Evolutionary conservation across 176 grass and related monocot genomes (phyloP).

Genomic region (bread wheat (Triticum aestivum)): DNA sequence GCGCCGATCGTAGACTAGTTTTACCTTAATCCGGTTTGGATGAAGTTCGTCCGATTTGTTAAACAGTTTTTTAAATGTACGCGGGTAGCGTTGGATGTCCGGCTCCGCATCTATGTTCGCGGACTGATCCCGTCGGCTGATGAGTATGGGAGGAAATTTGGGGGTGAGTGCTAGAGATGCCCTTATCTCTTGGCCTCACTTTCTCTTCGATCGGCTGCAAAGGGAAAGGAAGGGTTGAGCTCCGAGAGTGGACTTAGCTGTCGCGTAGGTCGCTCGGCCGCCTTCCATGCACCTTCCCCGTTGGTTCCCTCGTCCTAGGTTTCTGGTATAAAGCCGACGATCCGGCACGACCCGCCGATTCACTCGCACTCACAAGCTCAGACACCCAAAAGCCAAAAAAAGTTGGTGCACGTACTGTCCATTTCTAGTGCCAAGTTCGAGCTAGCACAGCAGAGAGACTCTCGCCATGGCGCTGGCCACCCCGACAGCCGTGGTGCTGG

Average conservation of each 20-base stretch:
- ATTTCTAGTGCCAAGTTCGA: not conserved
- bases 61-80: too few relatives aligned
- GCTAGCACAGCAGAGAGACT: not conserved
- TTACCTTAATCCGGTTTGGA: too few relatives aligned
- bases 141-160: too few relatives aligned
- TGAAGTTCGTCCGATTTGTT: too few relatives aligned
- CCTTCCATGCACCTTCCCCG: not conserved
- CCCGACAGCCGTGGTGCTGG: constrained; percentile 30
- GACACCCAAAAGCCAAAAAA: not conserved
- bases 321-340: constrained; percentile 1
- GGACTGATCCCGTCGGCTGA: too few relatives aligned
- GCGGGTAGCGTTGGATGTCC: too few relatives aligned
- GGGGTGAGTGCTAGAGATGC: too few relatives aligned
- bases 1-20: too few relatives aligned
- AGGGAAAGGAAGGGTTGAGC: not conserved
- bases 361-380: not conserved
- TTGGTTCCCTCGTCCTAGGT: not conserved
- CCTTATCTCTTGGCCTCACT: not conserved
- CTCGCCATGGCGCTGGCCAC: constrained; percentile 22
- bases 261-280: not conserved
- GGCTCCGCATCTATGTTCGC: too few relatives aligned
- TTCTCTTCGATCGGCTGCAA: not conserved
- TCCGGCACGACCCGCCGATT: not conserved
- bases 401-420: not conserved
- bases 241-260: too few relatives aligned